Evolutionary conservation across 169 alveolate genomes (phyloP).

Genomic region (Cryptosporidium andersoni): DNA sequence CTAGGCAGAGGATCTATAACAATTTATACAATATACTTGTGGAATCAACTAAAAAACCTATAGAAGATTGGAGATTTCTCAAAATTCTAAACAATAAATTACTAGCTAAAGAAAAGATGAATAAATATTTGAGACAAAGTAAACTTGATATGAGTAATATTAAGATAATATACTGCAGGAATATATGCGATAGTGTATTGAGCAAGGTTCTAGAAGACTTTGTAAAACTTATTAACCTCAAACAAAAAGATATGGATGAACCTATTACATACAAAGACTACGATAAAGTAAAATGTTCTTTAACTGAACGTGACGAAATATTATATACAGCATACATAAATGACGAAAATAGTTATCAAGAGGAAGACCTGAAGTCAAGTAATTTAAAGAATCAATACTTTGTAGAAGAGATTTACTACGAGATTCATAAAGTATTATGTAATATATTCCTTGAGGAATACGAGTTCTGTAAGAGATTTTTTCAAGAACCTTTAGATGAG

Average conservation of each 20-base stretch:
- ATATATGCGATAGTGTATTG: no score
- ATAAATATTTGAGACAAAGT: no score
- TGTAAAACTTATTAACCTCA: not conserved
- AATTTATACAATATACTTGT: no score
- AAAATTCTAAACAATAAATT: no score
- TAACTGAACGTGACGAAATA: slow-evolving; percentile 33
- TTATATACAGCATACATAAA: not conserved
- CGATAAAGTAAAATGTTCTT: slow-evolving; percentile 5
- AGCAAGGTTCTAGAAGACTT: not conserved
- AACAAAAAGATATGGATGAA: not conserved
- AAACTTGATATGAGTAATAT: no score
- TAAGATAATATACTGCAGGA: no score
- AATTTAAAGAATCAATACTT: not conserved
- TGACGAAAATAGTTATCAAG: not conserved
- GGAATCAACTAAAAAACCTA: no score
- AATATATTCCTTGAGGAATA: slow-evolving; percentile 10
- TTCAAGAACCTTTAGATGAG: not conserved
- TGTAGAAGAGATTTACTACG: slow-evolving; percentile 33
- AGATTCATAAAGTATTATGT: slow-evolving; percentile 39
- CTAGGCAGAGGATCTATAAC: no score
- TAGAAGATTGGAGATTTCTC: no score
- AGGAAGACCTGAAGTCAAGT: not conserved
- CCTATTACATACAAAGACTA: slow-evolving; percentile 36
- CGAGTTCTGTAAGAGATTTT: slow-evolving; percentile 22
- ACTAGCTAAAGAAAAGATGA: no score